Percentiles rank a stretch among this genome's conserved stretches.
Evolutionary conservation across 192 early-diverging fungal genomes (phyloP).

Genomic region (Cladochytrium replicatum): DNA sequence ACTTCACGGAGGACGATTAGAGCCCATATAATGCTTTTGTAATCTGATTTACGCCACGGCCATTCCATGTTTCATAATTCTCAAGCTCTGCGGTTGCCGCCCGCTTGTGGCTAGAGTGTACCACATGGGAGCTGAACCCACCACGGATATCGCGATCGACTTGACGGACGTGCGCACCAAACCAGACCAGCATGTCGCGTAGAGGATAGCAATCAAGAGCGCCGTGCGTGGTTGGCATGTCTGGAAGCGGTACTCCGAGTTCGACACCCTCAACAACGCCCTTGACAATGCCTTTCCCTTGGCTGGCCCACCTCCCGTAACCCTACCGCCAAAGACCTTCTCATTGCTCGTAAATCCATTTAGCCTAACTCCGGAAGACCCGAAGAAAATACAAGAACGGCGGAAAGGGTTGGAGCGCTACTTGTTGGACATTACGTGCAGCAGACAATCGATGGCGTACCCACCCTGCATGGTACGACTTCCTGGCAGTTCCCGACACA

Average conservation of each 20-base stretch:
- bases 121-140: too few species aligned
- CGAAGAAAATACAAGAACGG: conserved; percentile 59
- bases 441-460: conserved; percentile 68
- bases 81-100: too few species aligned
- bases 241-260: too few species aligned
- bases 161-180: too few species aligned
- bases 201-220: too few species aligned
- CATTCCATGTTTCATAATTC: too few species aligned
- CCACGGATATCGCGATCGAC: too few species aligned
- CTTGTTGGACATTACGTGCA: conserved; percentile 58
- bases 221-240: too few species aligned
- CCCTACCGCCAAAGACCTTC: conserved; percentile 67
- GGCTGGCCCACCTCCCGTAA: conserved; percentile 43
- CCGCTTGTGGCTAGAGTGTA: too few species aligned
- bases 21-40: too few species aligned
- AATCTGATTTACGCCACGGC: too few species aligned
- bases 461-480: conserved; percentile 61
- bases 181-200: too few species aligned
- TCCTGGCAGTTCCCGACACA: conserved; percentile 59
- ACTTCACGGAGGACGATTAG: conserved; percentile 24
- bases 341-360: conserved; percentile 51
- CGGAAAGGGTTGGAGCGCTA: conserved; percentile 68
- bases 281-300: conserved; percentile 57
- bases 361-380: conserved; percentile 43
- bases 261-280: conserved; percentile 57